These are phyloP conservation scores for Diospyros kaki DNA, from an alignment of 148 eudicot species.

Conservation along the genomic window DNA sequence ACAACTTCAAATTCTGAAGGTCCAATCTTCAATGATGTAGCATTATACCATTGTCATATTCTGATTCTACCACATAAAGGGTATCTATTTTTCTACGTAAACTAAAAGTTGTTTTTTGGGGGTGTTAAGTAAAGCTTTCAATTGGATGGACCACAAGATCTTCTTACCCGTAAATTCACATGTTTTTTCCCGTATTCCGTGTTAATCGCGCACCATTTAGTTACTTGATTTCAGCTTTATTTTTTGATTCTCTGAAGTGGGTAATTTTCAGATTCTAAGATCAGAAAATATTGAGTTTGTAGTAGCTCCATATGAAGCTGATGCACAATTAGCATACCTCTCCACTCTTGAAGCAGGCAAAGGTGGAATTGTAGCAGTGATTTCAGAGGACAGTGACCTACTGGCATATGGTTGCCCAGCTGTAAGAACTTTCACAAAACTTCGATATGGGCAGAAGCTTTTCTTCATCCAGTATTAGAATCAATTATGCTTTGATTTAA, in stretches of 20 bases:
- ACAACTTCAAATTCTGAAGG: background rate
- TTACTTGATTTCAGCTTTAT: background rate
- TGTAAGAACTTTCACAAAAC: conserved; percentile 43
- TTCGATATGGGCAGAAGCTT: background rate
- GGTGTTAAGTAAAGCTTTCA: background rate
- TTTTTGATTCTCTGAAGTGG: background rate
- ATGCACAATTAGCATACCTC: conserved; percentile 84
- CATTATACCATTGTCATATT: too few relatives aligned
- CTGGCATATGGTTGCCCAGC: conserved; percentile 79
- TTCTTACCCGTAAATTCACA: background rate
- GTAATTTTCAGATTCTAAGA: conserved; percentile 44
- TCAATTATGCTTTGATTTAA: conserved; percentile 14
- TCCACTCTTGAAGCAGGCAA: conserved; percentile 46
- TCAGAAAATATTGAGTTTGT: conserved; percentile 66
- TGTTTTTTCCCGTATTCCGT: background rate
- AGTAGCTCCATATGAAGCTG: conserved; percentile 91
- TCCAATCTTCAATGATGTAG: too few relatives aligned
- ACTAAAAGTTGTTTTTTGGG: too few relatives aligned
- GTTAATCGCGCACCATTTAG: background rate
- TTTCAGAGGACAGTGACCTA: conserved; percentile 83
- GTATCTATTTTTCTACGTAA: too few relatives aligned
- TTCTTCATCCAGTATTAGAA: background rate
- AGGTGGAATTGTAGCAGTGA: conserved; percentile 66
- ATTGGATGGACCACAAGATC: too few relatives aligned
- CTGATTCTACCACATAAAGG: too few relatives aligned